These are phyloP conservation scores for Fraxinus anomala DNA, from an alignment of 257 asterid genomes.

Conservation along the genomic window DNA sequence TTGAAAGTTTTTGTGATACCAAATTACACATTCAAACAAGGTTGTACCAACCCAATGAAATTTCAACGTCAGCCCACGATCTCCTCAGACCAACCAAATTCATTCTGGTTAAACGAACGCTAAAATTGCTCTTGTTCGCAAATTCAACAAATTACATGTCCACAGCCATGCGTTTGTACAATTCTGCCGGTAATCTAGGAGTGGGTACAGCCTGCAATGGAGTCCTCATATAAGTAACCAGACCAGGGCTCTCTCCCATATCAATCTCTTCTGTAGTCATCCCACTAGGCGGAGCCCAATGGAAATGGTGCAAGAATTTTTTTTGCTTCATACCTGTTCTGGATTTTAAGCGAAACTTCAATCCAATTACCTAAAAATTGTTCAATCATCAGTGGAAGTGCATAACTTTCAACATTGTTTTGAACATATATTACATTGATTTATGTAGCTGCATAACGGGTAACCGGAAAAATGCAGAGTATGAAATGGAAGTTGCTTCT, in stretches of 20 bases:
- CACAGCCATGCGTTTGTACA: conserved; percentile 52
- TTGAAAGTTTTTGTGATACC: not conserved
- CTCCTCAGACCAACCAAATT: not conserved
- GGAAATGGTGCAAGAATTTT: conserved; percentile 57
- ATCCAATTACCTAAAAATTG: no score
- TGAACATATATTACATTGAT: not conserved
- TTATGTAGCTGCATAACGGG: not conserved
- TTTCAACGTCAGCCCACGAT: not conserved
- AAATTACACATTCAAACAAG: not conserved
- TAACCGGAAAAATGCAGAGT: not conserved
- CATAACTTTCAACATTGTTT: not conserved
- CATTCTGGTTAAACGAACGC: not conserved
- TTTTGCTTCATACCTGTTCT: no score
- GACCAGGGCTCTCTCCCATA: conserved; percentile 66
- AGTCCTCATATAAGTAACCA: conserved; percentile 69
- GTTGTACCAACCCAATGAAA: not conserved
- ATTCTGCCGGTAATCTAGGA: conserved; percentile 46
- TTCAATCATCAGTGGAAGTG: not conserved
- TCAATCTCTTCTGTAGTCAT: conserved; percentile 50
- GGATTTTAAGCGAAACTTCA: no score
- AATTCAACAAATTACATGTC: conserved; percentile 40
- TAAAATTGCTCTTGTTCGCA: not conserved
- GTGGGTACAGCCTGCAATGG: conserved; percentile 61
- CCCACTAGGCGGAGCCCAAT: conserved; percentile 58
- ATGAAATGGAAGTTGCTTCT: no score